A percentile compares a stretch with the other conserved stretches of the same genome.
Conservation (phyloP, 306 rosid genomes). For the Glycine soja region DNA sequence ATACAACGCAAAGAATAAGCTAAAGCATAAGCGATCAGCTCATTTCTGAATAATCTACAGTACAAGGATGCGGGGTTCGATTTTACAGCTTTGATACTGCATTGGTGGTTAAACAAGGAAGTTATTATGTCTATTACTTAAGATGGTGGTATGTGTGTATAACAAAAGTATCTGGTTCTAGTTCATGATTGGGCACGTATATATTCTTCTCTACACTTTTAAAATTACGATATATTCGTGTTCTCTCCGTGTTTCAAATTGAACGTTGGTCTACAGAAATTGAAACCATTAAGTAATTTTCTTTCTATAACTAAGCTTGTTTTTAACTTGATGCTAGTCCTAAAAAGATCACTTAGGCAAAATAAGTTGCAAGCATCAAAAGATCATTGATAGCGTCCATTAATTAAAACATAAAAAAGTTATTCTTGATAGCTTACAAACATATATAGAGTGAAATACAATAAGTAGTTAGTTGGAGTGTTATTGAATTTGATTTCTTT, state of each 20-base stretch:
- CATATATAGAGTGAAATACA: not conserved
- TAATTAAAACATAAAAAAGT: conserved; percentile 7
- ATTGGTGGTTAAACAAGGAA: conserved; percentile 42
- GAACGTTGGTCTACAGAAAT: conserved; percentile 43
- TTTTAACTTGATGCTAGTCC: conserved; percentile 36
- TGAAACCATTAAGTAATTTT: conserved; percentile 10
- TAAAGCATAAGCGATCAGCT: conserved; percentile 7
- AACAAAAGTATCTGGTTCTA: conserved; percentile 56
- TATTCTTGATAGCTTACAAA: conserved; percentile 44
- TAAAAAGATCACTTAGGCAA: conserved; percentile 37
- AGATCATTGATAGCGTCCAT: conserved; percentile 48
- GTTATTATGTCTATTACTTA: conserved; percentile 41
- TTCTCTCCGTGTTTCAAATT: conserved; percentile 40
- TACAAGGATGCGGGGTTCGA: conserved; percentile 43
- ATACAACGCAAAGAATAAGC: conserved; percentile 13
- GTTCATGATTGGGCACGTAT: conserved; percentile 51
- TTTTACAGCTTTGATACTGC: conserved; percentile 34
- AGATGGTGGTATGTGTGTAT: conserved; percentile 30
- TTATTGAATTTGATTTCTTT: too few relatives aligned
- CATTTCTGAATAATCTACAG: conserved; percentile 31
- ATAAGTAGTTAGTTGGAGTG: too few relatives aligned
- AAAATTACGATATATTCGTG: conserved; percentile 24
- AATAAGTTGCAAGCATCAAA: conserved; percentile 47
- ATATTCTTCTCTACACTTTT: conserved; percentile 39
- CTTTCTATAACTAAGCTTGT: conserved; percentile 31